Conservation (phyloP, 2,329 filamentous ascomycete species). For the Trichoderma atrobrunneum region DNA sequence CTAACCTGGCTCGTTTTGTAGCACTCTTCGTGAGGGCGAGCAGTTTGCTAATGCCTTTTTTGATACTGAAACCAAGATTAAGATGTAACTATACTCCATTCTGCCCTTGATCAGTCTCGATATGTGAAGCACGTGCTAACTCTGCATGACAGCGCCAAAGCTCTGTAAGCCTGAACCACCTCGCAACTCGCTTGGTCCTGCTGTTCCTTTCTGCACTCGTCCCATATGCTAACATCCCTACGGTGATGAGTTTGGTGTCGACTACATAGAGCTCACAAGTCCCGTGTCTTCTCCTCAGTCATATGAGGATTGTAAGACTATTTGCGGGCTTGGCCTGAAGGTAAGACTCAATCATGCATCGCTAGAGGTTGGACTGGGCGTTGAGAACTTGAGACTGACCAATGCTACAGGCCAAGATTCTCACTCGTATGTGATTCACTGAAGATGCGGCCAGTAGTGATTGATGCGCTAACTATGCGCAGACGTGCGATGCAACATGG, state of each 20-base stretch:
- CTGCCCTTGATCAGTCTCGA: no score
- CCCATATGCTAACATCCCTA: not conserved
- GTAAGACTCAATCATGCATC: slow-evolving; percentile 10
- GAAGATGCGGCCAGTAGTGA: no score
- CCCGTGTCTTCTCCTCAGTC: slow-evolving; percentile 66
- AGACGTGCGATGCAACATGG: not conserved
- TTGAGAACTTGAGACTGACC: slow-evolving; percentile 14
- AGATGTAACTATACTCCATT: slow-evolving; percentile 18
- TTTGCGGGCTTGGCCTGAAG: slow-evolving; percentile 87
- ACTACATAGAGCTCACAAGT: no score
- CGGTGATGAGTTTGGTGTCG: no score
- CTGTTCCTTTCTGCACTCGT: no score
- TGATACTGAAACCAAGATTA: slow-evolving; percentile 50
- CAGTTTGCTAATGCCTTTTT: slow-evolving; percentile 62
- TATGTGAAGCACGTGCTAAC: no score
- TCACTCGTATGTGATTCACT: not conserved
- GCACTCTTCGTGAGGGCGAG: slow-evolving; percentile 28
- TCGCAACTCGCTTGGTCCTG: no score
- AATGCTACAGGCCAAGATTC: not conserved
- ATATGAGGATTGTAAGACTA: slow-evolving; percentile 81
- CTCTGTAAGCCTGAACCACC: no score
- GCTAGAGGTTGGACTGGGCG: no score
- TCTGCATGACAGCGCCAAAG: no score
- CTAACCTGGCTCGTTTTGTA: no score
- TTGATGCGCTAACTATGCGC: no score